phyloP scores from a whole-genome alignment of 2,329 filamentous ascomycete species.

The Ophidiomyces ophidiicola region DNA sequence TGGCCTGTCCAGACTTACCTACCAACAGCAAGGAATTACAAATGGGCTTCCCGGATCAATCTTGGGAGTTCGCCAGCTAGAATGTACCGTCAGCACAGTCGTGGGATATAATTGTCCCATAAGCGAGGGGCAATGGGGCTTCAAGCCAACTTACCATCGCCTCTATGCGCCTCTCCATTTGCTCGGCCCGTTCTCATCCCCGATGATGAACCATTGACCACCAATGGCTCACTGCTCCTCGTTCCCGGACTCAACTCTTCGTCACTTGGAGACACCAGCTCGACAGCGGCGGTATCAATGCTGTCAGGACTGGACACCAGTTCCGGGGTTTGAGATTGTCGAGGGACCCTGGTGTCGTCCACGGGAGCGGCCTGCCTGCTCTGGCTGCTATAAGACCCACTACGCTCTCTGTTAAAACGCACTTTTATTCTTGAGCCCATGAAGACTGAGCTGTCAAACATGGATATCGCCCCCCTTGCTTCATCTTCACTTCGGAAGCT shows the following conservation, averaged over 20 bases:
- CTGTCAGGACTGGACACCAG: not conserved
- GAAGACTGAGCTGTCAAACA: constrained; percentile 26
- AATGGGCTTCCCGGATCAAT: constrained; percentile 9
- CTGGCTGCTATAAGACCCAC: constrained; percentile 9
- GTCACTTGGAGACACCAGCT: not conserved
- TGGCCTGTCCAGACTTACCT: not conserved
- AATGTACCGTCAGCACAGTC: not conserved
- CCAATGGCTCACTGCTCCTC: constrained; percentile 22
- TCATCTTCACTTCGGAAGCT: constrained; percentile 27
- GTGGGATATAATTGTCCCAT: not conserved
- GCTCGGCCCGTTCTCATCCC: constrained; percentile 15
- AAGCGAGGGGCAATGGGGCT: not conserved
- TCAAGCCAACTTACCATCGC: constrained; percentile 9
- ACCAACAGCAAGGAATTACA: constrained; percentile 4
- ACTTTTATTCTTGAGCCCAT: constrained; percentile 26
- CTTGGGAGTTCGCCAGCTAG: constrained; percentile 9
- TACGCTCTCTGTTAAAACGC: constrained; percentile 22
- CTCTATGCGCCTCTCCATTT: constrained; percentile 5
- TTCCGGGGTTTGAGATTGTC: not conserved
- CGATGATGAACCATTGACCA: constrained; percentile 26
- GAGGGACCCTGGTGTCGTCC: constrained; percentile 1
- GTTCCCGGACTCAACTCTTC: constrained; percentile 10
- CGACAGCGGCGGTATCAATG: not conserved
- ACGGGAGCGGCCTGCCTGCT: not conserved
- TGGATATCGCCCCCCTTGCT: constrained; percentile 24